These are phyloP conservation scores for Megacollybia marginata DNA, from an alignment of 768 basidiomycete genomes.

Conservation along the genomic window DNA sequence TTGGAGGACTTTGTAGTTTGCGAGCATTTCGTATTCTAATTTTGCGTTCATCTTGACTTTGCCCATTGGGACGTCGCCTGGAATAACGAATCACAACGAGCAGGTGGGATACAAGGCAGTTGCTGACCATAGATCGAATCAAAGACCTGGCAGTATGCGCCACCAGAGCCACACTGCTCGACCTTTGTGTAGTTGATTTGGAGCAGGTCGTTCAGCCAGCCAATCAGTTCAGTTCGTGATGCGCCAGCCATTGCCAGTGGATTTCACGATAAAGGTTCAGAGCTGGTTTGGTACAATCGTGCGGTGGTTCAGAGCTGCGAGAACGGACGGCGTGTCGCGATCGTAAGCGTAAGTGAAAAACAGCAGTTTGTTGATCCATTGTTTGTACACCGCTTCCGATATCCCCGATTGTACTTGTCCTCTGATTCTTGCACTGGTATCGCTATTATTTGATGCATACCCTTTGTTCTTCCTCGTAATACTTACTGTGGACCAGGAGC, in stretches of 20 bases:
- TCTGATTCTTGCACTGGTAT: too few species aligned
- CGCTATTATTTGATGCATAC: too few species aligned
- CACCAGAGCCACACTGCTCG: conserved; percentile 87
- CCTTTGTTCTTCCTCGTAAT: too few species aligned
- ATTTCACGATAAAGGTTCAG: too few species aligned
- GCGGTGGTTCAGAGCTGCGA: too few species aligned
- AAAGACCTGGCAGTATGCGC: conserved; percentile 90
- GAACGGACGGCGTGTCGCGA: too few species aligned
- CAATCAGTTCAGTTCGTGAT: conserved; percentile 81
- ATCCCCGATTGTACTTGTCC: too few species aligned
- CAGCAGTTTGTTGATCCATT: too few species aligned
- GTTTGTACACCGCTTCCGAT: too few species aligned
- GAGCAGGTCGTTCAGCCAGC: conserved; percentile 92
- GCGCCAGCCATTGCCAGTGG: conserved; percentile 9
- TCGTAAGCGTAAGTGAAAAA: too few species aligned
- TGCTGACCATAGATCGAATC: conserved; percentile 88
- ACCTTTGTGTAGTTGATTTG: conserved; percentile 88
- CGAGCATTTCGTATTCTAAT: conserved; percentile 92
- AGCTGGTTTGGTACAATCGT: too few species aligned
- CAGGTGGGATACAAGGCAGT: conserved; percentile 10
- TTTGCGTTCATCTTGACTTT: conserved; percentile 95
- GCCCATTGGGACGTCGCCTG: conserved; percentile 86
- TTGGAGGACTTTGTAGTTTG: conserved; percentile 95
- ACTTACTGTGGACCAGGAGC: too few species aligned
- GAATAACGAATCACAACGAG: conserved; percentile 3